phyloP scores from a whole-genome alignment of 768 basidiomycete species.

The Mycena rosella region DNA sequence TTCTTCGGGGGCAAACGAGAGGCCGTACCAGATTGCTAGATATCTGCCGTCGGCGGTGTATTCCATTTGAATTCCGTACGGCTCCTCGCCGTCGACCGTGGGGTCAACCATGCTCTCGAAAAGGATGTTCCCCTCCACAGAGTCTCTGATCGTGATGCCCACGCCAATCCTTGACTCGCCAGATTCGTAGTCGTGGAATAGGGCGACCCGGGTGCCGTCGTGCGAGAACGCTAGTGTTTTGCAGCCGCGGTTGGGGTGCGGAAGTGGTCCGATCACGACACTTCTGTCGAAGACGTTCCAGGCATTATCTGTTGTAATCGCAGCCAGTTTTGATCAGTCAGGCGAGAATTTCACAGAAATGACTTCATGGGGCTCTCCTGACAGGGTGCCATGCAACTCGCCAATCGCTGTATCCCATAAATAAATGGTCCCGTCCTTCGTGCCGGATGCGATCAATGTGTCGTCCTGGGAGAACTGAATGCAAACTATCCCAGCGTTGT shows the following conservation, averaged over 20 bases:
- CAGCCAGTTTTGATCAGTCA: not conserved
- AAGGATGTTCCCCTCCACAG: too few species aligned
- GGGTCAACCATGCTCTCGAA: too few species aligned
- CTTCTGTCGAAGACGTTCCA: not conserved
- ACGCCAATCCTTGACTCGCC: too few species aligned
- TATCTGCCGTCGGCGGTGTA: too few species aligned
- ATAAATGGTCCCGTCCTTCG: not conserved
- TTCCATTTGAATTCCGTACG: too few species aligned
- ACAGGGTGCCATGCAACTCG: not conserved
- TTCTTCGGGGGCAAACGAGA: too few species aligned
- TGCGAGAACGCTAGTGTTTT: not conserved
- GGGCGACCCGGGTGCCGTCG: not conserved
- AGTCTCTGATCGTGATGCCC: too few species aligned
- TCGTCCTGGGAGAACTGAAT: constrained; percentile 3
- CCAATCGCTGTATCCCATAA: not conserved
- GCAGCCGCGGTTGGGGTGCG: not conserved
- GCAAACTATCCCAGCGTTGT: not conserved
- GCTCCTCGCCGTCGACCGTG: too few species aligned
- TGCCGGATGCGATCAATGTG: not conserved
- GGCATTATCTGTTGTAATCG: not conserved
- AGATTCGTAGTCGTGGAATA: too few species aligned
- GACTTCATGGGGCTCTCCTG: not conserved
- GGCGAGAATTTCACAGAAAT: not conserved
- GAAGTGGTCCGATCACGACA: not conserved
- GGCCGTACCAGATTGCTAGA: too few species aligned